Base-by-base conservation (phyloP, 1,284 basidiomycete species). In the Leccinum solheimii region DNA sequence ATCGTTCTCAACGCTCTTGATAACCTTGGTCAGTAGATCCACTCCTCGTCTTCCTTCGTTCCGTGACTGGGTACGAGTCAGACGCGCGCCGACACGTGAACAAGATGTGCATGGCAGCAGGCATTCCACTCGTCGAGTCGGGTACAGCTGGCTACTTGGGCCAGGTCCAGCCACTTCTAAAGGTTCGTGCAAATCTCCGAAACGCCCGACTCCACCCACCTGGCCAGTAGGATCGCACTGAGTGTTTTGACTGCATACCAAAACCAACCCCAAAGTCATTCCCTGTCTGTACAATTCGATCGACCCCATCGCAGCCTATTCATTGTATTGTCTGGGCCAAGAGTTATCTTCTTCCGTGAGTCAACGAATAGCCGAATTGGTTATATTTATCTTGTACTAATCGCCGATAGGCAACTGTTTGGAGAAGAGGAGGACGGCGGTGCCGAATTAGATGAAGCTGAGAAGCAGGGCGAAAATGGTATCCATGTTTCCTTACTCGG, bases 251-350 rank as follows among this genome's bases (percentile, higher is more conserved):
- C 72, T 98, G 95, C 69, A 81, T 92, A 38, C 85, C 88, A 3
- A 98, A 98, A 76, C 89, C 90, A 0, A 90, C 91, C 0, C 94
- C 95, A 0, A 98, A 97, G 75, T 92, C 93, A 0, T 99, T 94
- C 73, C 97, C 97, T 0, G 96, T 99, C 2, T 99, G 97, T 78
- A 99, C 97, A 0, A 99, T 99, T 69, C 90, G 97, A 53, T 95
- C 95, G 2, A 99, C 97, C 0, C 97, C 97, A 0, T 95, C 92
- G 59, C 95, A 97, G 65, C 95, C 97, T 0, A 97, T 99, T 55
- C 97, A 99, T 73, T 99, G 96, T 73, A 98, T 99, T 60, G 97
- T 98, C 0, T 99, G 97, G 97, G 95, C 94, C 34, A 99, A 99
- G 76, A 96, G 88, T 68, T 99, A 98, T 79, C 87, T 99, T n/a